These are phyloP conservation scores for Pichia paraexigua DNA, from an alignment of 805 yeast genomes.

Conservation along the genomic window DNA sequence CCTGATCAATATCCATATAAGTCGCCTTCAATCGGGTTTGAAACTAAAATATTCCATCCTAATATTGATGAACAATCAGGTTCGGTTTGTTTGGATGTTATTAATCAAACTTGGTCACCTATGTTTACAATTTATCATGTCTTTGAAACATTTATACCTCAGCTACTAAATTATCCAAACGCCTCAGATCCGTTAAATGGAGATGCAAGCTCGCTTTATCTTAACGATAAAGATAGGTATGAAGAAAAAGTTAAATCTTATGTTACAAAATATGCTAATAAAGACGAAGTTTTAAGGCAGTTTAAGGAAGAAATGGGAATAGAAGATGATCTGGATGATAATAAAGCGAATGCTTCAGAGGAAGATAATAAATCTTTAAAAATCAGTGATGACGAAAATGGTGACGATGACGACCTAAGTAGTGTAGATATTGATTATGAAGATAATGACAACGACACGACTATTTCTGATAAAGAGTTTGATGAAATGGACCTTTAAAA, in stretches of 20 bases:
- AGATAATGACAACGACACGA: not conserved
- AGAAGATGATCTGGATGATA: conserved; percentile 12
- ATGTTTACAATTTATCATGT: conserved; percentile 89
- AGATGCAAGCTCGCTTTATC: conserved; percentile 76
- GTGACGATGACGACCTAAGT: conserved; percentile 13
- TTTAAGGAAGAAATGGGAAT: conserved; percentile 17
- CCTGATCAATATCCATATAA: conserved; percentile 95
- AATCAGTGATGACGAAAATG: conserved; percentile 17
- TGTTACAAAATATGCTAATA: conserved; percentile 60
- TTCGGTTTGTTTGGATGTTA: conserved; percentile 90
- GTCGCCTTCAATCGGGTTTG: conserved; percentile 92
- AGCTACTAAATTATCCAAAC: conserved; percentile 82
- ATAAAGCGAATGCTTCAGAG: conserved; percentile 13
- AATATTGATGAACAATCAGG: conserved; percentile 89
- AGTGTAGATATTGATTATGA: not conserved
- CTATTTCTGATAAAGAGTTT: not conserved
- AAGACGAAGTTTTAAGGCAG: conserved; percentile 24
- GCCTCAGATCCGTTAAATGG: conserved; percentile 91
- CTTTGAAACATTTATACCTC: conserved; percentile 90
- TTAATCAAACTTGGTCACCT: conserved; percentile 97
- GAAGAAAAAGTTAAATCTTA: conserved; percentile 63
- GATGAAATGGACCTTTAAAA: conserved; percentile 4
- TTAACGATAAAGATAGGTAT: conserved; percentile 60
- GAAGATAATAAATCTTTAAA: conserved; percentile 12
- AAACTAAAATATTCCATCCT: conserved; percentile 88